Percentiles rank a stretch among this genome's conserved stretches.
These are phyloP conservation scores for Fusarium sp. DNA, from an alignment of 2,329 filamentous ascomycete species.

Conservation along the genomic window DNA sequence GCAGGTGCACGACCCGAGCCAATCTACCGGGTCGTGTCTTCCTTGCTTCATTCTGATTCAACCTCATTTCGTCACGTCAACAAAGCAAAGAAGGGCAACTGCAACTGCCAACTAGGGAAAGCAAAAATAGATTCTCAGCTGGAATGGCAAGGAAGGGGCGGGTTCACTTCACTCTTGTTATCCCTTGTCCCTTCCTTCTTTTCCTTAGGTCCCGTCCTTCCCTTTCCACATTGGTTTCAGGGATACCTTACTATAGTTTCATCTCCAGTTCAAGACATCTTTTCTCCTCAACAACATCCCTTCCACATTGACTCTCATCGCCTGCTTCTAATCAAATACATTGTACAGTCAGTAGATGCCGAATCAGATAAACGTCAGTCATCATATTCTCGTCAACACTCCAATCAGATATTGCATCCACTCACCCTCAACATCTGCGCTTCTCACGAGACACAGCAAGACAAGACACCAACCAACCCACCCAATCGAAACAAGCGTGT, in stretches of 20 bases:
- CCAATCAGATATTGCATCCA: conserved; percentile 24
- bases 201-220: not conserved
- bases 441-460: conserved; percentile 35
- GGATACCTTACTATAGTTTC: conserved; percentile 23
- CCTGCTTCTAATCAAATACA: not conserved
- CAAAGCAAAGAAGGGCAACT: conserved; percentile 10
- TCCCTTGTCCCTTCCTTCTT: no score
- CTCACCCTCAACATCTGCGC: conserved; percentile 25
- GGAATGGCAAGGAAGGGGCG: conserved; percentile 13
- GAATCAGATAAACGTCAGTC: conserved; percentile 3
- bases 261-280: conserved; percentile 24
- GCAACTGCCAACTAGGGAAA: not conserved
- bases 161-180: no score
- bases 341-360: no score
- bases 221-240: conserved; percentile 21
- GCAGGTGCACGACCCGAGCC: conserved; percentile 24
- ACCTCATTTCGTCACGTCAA: not conserved
- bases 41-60: conserved; percentile 8
- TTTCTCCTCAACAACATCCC: conserved; percentile 3
- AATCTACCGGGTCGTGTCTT: conserved; percentile 26
- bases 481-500: conserved; percentile 33
- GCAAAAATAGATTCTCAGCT: conserved; percentile 14
- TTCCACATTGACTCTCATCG: not conserved
- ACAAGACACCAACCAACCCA: conserved; percentile 33
- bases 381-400: not conserved